Evolutionary conservation across 352 stramenopile species (phyloP), one percentile per base, ranked within the genome.

Genomic region (Peronospora farinosa): DNA sequence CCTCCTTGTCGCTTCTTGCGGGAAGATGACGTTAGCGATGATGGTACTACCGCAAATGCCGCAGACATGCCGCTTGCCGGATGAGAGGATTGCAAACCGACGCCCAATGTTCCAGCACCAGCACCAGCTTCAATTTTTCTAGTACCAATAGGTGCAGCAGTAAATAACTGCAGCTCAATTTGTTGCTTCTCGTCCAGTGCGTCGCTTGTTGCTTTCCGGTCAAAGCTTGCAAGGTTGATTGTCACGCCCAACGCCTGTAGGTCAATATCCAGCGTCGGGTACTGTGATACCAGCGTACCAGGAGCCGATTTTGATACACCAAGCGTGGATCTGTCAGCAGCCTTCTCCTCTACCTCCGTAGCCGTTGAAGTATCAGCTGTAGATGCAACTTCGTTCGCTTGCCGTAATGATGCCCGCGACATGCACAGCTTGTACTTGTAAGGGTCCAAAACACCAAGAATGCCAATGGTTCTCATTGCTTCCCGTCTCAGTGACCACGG

Each of bases 381-480:
- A 4, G 54, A 67, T 7, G 62, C 72, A n/a, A 51, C 52, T 52
- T 89, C 74, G 27, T 92, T 86, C 0, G 72, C 77, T 63, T 89
- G 67, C 11, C 82, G 63, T 41, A 92, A 60, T 6, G 78, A 85
- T 10, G 69, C 73, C 25, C 78, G 61, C 27, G 83, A 88, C 10
- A 88, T 60, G 42, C 74, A 88, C 25, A 94, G 43, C 44, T 90
- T 90, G 74, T 97, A 97, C 35, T 96, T 88, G 79, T 98, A 97
- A 33, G 96, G 96, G 54, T 98, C 95, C 10, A 99, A 54, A 5
- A 95, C 96, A 12, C 83, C 83, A 2, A 99, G 62, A 47, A 98
- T 96, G 16, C 96, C 96, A 39, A 98, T 92, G 0, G 92, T 98
- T 47, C 97, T 85, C 76, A 99, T 97, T 1, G 97, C 92, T 59